Evolutionary conservation across 257 asterid genomes (phyloP), one percentile per base, ranked within the genome.

Genomic region (Nicotiana benthamiana): DNA sequence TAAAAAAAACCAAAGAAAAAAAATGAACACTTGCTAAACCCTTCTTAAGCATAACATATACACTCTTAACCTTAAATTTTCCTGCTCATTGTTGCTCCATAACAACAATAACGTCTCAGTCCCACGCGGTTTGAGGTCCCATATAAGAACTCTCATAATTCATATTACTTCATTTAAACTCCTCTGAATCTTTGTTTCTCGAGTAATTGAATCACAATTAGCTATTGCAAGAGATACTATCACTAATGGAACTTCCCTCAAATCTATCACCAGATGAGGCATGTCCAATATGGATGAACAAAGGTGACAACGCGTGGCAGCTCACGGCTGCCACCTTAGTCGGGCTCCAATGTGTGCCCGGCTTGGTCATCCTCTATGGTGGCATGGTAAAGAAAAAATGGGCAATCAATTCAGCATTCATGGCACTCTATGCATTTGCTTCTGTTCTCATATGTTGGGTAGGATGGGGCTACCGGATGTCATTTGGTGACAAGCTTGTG

Each of bases 221-320:
- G 66, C 16, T 68, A 54, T 11, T 26, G 48, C 64, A 32, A 28
- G 18, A 27, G 8, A 51, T 13, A 8, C 24, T 15, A 0, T 17
- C 60, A 4, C 34, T 34, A 46, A 78, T 78, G 59, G 81, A 62
- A 54, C 82, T 89, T 28, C 90, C 89, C 3, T 82, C 86, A 4
- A 85, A 85, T 80, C 81, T 84, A 18, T 17, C 15, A 5, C 67
- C 88, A 2, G 93, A 88, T 9, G 90, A 88, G 66, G 82, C 90
- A 15, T 87, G 83, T 84, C 90, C 89, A 3, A 86, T 79, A 2
- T 90, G 93, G 93, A 46, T 90, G 84, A 91, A 89, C 89, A 88
- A 89, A 43, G 92, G 92, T n/a, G 92, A 88, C 89, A 91, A 88
- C 40, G 88, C 90, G 5, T 91, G 93, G 94, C 94, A 91, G 77